Percentiles rank a stretch among this genome's conserved stretches.
These are phyloP conservation scores for Ganoderma lucidum DNA, from an alignment of 1,284 basidiomycete species.

Conservation along the genomic window DNA sequence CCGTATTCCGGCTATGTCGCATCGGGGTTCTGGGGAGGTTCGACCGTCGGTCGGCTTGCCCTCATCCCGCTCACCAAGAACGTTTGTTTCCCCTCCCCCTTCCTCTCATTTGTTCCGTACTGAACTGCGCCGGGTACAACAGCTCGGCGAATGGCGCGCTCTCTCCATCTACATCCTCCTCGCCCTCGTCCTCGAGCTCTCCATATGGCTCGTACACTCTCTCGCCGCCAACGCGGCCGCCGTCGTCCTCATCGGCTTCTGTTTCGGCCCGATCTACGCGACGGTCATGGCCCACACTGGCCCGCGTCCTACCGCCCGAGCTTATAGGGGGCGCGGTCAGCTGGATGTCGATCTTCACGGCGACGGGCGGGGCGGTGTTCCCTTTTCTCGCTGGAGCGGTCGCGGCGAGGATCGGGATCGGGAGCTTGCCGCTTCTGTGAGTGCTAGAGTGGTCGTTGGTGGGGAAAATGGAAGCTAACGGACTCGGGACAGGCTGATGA, in stretches of 20 bases:
- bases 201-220: background rate
- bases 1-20: background rate
- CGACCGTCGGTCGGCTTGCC: background rate
- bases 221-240: background rate
- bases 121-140: no score
- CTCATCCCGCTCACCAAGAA: background rate
- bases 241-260: background rate
- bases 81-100: background rate
- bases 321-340: background rate
- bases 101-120: no score
- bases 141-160: background rate
- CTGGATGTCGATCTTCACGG: background rate
- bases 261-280: background rate
- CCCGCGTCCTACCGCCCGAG: background rate
- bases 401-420: slow-evolving; percentile 57
- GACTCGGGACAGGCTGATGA: slow-evolving; percentile 48
- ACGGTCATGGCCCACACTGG: background rate
- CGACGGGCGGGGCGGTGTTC: slow-evolving; percentile 56
- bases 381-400: slow-evolving; percentile 66
- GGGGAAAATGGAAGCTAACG: background rate
- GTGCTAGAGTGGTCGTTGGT: slow-evolving; percentile 32
- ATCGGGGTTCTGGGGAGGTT: background rate
- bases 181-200: background rate
- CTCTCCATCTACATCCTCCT: background rate
- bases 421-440: slow-evolving; percentile 62